Evolutionary conservation across 2,329 filamentous ascomycete species (phyloP), one percentile per base, ranked within the genome.

Genomic region (Epicoccum nigrum): DNA sequence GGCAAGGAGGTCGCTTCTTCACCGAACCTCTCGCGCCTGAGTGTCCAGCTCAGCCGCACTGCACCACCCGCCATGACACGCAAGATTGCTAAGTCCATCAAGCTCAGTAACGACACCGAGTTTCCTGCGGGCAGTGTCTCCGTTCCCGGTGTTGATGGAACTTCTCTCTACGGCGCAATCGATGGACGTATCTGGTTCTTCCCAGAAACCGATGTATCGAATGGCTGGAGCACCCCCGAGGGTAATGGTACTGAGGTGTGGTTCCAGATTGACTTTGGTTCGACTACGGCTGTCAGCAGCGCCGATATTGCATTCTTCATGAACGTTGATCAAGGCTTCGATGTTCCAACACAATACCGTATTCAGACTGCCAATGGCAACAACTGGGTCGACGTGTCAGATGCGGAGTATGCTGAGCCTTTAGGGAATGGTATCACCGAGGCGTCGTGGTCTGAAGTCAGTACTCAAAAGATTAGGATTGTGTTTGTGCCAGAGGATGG

Each of bases 171-270:
- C 30, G 65, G 72, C 7, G 62, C 72, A 1, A 74, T 76, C 33
- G 74, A 76, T 42, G 74, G 74, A 3, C 64, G 74, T 6, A 62
- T 76, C 13, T 75, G 69, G 69, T 76, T 76, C 60, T 76, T 70
- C 54, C 64, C 59, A 1, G 51, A 65, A 37, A 47, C 67, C 1
- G 71, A 76, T 20, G 60, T 74, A 0, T 63, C 70, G 1, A 74
- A 76, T 45, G 74, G 74, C 4, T 76, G 73, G 69, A 63, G 70
- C 43, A 69, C 68, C 1, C 63, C 73, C 1, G 45, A 58, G 4
- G 66, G 65, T 0, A 60, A 60, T 15, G 68, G 64, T 5, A 59
- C 62, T 0, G 56, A 69, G 11, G 46, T 75, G 12, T 75, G 73
- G 73, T 75, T 66, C 47, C 55, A 65, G 8, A 69, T 76, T 31